These are phyloP conservation scores for Myxozyma neotropica DNA, from an alignment of 805 yeast genomes.

Conservation along the genomic window DNA sequence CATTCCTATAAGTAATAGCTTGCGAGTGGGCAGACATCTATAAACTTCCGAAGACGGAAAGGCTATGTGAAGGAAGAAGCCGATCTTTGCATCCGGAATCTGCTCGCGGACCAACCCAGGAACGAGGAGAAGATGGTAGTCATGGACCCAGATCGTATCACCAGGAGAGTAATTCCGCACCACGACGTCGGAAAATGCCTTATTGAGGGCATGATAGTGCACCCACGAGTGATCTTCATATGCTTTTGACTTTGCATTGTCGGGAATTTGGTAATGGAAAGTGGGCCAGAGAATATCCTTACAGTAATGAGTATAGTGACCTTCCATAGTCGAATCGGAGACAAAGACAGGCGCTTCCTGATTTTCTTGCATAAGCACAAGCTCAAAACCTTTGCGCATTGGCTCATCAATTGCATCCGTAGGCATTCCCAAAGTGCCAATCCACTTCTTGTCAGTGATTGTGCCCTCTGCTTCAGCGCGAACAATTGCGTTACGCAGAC, in stretches of 20 bases:
- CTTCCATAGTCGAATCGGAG: slow-evolving; percentile 78
- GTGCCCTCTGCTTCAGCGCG: slow-evolving; percentile 50
- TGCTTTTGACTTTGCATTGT: slow-evolving; percentile 88
- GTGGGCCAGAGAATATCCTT: slow-evolving; percentile 97
- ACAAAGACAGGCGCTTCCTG: slow-evolving; percentile 69
- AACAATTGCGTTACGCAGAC: slow-evolving; percentile 79
- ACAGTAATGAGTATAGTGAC: slow-evolving; percentile 89
- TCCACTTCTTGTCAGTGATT: slow-evolving; percentile 58
- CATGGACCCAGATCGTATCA: slow-evolving; percentile 90
- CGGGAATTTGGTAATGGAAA: slow-evolving; percentile 90
- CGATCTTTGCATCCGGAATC: slow-evolving; percentile 83
- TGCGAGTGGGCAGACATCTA: slow-evolving; percentile 88
- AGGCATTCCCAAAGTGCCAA: slow-evolving; percentile 92
- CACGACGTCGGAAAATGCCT: slow-evolving; percentile 74
- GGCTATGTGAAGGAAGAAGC: slow-evolving; percentile 88
- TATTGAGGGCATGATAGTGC: slow-evolving; percentile 74
- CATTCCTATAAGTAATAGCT: slow-evolving; percentile 73
- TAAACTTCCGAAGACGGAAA: slow-evolving; percentile 96
- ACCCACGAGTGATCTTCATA: slow-evolving; percentile 96
- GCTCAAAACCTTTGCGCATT: slow-evolving; percentile 58
- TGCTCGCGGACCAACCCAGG: slow-evolving; percentile 78
- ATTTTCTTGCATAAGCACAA: slow-evolving; percentile 49
- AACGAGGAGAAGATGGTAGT: slow-evolving; percentile 84
- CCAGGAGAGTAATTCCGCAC: slow-evolving; percentile 65
- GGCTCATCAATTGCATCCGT: slow-evolving; percentile 72